Evolutionary conservation across 768 basidiomycete species (phyloP).

Genomic region (Tulasnella sp.): DNA sequence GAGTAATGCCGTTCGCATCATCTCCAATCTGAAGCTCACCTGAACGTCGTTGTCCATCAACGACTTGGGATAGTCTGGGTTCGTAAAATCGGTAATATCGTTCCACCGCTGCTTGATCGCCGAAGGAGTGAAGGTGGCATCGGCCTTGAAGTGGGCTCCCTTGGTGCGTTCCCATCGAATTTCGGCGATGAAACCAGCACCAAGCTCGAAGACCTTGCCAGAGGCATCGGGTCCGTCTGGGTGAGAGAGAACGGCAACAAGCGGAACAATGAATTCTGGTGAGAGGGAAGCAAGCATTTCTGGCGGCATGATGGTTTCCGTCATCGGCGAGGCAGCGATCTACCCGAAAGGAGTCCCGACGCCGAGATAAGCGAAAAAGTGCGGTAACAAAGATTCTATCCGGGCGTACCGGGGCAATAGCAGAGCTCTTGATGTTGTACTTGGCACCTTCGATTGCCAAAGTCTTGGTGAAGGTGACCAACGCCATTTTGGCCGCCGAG

Average conservation of each 20-base stretch:
- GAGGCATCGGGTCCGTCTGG: slow-evolving; percentile 75
- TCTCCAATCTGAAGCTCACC: slow-evolving; percentile 37
- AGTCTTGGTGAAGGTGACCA: slow-evolving; percentile 88
- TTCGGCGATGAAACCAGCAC: slow-evolving; percentile 88
- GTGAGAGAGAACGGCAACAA: slow-evolving; percentile 83
- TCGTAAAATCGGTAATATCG: slow-evolving; percentile 73
- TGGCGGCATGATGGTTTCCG: slow-evolving; percentile 89
- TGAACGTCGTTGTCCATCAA: slow-evolving; percentile 58
- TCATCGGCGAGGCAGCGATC: slow-evolving; percentile 97
- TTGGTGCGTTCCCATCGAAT: slow-evolving; percentile 90
- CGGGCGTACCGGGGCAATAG: slow-evolving; percentile 80
- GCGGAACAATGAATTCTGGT: slow-evolving; percentile 90
- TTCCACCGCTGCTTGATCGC: slow-evolving; percentile 88
- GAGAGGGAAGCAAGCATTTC: slow-evolving; percentile 88
- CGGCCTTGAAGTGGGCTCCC: slow-evolving; percentile 85
- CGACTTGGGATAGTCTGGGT: slow-evolving; percentile 61
- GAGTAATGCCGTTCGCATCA: background rate
- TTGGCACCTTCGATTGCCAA: slow-evolving; percentile 89
- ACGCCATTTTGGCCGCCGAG: slow-evolving; percentile 95
- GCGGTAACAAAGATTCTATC: background rate
- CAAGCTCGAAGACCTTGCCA: slow-evolving; percentile 86
- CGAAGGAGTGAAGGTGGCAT: slow-evolving; percentile 86
- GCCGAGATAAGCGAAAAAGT: background rate
- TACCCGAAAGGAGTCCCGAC: slow-evolving; percentile 33
- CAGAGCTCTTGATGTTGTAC: slow-evolving; percentile 79